Evolutionary conservation across 257 asterid species (phyloP).

Genomic region (Euphrasia confusa): DNA sequence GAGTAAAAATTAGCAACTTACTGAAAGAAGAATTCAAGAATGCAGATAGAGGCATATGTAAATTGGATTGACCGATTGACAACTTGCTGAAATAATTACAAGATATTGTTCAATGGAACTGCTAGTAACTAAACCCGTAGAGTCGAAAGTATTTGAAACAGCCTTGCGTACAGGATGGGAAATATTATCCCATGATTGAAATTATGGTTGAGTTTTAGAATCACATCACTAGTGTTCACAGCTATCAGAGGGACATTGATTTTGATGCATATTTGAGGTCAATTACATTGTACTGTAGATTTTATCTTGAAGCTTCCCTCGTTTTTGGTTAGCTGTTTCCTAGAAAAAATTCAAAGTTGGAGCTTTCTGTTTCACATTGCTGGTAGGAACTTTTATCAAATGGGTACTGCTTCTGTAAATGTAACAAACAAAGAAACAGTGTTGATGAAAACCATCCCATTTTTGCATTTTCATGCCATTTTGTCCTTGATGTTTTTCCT

Average conservation of each 20-base stretch:
- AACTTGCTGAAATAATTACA: constrained; percentile 24
- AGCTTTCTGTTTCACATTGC: background rate
- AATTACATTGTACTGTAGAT: constrained; percentile 19
- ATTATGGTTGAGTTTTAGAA: constrained; percentile 3
- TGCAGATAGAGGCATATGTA: constrained; percentile 27
- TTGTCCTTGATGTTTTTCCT: background rate
- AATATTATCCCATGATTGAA: no score
- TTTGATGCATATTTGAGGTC: constrained; percentile 12
- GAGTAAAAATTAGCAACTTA: constrained; percentile 41
- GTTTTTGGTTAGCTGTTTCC: constrained; percentile 13
- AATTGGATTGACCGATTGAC: constrained; percentile 19
- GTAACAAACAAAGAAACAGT: constrained; percentile 7
- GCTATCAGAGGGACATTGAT: background rate
- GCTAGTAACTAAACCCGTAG: constrained; percentile 10
- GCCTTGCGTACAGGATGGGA: constrained; percentile 22
- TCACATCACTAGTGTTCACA: background rate
- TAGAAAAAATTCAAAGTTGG: no score
- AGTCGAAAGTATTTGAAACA: constrained; percentile 16
- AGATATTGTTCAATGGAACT: constrained; percentile 21
- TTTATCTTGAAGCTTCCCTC: background rate
- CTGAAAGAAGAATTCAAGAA: constrained; percentile 47
- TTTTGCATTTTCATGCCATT: background rate
- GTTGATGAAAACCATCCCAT: background rate
- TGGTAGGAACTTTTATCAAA: background rate
- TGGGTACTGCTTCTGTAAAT: constrained; percentile 1